phyloP scores from a whole-genome alignment of 352 stramenopile genomes.

The Pythium aristosporum region DNA sequence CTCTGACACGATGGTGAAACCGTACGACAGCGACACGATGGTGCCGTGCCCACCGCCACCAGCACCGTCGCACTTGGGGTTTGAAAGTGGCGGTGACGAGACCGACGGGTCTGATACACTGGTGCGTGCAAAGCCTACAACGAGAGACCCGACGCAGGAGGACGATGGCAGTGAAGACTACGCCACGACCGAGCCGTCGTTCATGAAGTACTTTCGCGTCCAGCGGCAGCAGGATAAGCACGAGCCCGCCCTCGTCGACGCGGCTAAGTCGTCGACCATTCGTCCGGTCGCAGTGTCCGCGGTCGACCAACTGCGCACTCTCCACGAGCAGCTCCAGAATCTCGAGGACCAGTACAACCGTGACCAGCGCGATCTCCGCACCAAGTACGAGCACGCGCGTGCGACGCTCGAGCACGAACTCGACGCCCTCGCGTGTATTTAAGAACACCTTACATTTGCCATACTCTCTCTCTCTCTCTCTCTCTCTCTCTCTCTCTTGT shows the following conservation, averaged over 20 bases:
- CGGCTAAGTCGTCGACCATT: conserved; percentile 25
- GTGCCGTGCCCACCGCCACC: conserved; percentile 26
- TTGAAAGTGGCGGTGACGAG: neutral
- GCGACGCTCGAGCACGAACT: conserved; percentile 49
- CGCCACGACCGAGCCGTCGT: conserved; percentile 51
- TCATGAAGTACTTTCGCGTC: conserved; percentile 82
- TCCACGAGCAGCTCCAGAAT: conserved; percentile 49
- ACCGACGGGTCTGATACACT: conserved; percentile 20
- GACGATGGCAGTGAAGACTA: neutral
- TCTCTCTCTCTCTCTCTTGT: neutral
- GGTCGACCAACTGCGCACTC: conserved; percentile 21
- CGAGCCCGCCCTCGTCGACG: neutral
- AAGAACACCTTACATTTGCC: neutral
- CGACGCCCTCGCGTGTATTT: conserved; percentile 33
- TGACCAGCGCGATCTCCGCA: conserved; percentile 39
- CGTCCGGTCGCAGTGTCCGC: conserved; percentile 8
- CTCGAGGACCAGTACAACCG: conserved; percentile 55
- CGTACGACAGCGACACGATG: conserved; percentile 30
- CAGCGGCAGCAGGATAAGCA: conserved; percentile 26
- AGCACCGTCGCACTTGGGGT: neutral
- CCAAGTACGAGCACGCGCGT: conserved; percentile 47
- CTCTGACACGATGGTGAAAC: conserved; percentile 7
- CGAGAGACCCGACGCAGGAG: conserved; percentile 14
- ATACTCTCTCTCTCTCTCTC: neutral
- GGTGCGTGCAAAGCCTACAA: conserved; percentile 7